Base-by-base conservation (phyloP, 306 rosid genomes). In the Glycyrrhiza uralensis region DNA sequence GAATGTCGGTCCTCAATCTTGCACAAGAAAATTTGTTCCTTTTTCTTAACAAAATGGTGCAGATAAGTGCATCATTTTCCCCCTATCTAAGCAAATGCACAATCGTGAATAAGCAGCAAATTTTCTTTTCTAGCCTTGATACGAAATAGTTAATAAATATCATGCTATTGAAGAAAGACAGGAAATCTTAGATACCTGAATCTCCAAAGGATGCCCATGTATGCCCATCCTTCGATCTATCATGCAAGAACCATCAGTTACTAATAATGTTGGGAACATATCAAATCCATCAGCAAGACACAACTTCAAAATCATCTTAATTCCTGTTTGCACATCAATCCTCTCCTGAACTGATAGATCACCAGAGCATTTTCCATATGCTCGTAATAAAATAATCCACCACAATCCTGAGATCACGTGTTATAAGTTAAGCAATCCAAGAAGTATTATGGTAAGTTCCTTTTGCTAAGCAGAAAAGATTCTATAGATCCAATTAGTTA, bases 171-270 rank as follows among this genome's bases (percentile, higher is more conserved):
- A 66, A 64, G 72, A 46, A 52, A 24, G 68, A 78, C 29, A 41
- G 23, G 47, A 72, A 64, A 76, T 33, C 32, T 51, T 36, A 33
- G 42, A 32, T 75, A 91, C 96, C 92, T 89, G 97, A 58, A 91
- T 91, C 78, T 92, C 96, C 47, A 92, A 69, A 60, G 97, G 97
- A 82, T 92, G 97, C 46, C 97, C 97, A 59, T 92, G 97, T 75
- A 87, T 92, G 42, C 97, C 97, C 97, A 92, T 89, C 50, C 97
- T 88, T 5, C 97, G 84, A 87, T 92, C 97, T 78, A 92, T 89
- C 97, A 92, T 92, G 86, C 96, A 92, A 67, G 97, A 83, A 44
- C 96, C 97, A 64, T 89, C 96, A 0, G 96, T 92, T 14, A 92
- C 96, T 77, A 92, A 76, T 59, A 89, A 76, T 23, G 97, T 89